phyloP scores from a whole-genome alignment of 225 moss, liverwort and hornwort genomes.

The Marchantia polymorpha region DNA sequence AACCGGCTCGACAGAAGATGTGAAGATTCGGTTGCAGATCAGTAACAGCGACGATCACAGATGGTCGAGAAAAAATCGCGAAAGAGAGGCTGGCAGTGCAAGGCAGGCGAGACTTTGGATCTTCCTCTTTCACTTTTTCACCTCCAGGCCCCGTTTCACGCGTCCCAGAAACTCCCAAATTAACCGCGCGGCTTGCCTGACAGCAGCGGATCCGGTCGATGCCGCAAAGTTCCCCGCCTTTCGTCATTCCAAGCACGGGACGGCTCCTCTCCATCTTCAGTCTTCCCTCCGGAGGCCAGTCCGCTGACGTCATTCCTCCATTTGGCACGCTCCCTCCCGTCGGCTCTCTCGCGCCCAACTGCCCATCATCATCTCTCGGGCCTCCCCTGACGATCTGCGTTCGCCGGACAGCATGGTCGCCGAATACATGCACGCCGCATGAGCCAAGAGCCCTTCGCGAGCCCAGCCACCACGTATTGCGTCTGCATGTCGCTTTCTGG shows the following conservation, averaged over 20 bases:
- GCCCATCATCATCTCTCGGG: no score
- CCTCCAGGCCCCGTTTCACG: neutral
- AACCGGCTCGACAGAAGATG: neutral
- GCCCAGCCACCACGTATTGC: neutral
- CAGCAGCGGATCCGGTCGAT: no score
- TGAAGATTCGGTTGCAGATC: constrained; percentile 2
- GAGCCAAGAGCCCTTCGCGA: neutral
- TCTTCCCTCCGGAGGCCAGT: no score
- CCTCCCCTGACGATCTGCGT: no score
- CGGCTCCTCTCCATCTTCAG: no score
- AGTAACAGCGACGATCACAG: neutral
- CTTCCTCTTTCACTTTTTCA: neutral
- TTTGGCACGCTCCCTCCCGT: neutral
- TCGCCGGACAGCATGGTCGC: no score
- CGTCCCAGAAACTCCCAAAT: neutral
- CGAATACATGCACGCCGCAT: no score
- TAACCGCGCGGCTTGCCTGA: neutral
- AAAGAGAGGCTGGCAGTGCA: constrained; percentile 5
- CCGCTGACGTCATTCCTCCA: neutral
- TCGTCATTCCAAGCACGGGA: no score
- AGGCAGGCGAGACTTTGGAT: neutral
- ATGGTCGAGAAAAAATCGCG: constrained; percentile 1
- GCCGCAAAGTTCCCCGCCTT: no score
- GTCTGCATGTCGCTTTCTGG: neutral
- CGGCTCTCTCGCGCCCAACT: neutral